phyloP scores from a whole-genome alignment of 306 rosid genomes.

The Fragaria vesca region DNA sequence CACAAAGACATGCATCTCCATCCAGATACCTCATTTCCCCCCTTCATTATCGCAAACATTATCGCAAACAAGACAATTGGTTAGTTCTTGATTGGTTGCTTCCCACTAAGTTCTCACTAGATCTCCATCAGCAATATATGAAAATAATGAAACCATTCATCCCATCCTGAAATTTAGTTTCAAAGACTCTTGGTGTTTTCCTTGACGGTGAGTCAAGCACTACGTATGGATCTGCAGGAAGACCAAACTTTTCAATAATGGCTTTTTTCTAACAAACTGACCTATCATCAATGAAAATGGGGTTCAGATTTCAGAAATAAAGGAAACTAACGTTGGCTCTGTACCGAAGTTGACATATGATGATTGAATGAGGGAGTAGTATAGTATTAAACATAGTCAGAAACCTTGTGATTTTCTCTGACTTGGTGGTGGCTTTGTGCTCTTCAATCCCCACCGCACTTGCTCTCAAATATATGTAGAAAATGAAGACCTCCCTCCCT shows the following conservation, averaged over 20 bases:
- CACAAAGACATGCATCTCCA: background rate
- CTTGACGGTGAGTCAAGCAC: constrained; percentile 3
- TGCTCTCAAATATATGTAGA: background rate
- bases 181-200: background rate
- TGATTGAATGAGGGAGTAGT: background rate
- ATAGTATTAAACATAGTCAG: background rate
- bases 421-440: constrained; percentile 13
- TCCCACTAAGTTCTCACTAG: background rate
- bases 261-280: background rate
- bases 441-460: constrained; percentile 9
- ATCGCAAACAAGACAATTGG: background rate
- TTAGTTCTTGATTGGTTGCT: background rate
- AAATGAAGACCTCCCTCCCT: background rate
- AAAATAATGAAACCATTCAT: background rate
- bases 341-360: background rate
- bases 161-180: background rate
- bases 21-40: background rate
- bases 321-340: background rate
- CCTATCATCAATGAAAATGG: background rate
- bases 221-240: background rate
- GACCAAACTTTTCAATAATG: background rate
- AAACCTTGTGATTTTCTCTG: constrained; percentile 11
- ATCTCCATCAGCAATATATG: no score
- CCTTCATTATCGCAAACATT: background rate
- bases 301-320: background rate